phyloP scores from a whole-genome alignment of 257 asterid genomes.

The Rauvolfia tetraphylla region DNA sequence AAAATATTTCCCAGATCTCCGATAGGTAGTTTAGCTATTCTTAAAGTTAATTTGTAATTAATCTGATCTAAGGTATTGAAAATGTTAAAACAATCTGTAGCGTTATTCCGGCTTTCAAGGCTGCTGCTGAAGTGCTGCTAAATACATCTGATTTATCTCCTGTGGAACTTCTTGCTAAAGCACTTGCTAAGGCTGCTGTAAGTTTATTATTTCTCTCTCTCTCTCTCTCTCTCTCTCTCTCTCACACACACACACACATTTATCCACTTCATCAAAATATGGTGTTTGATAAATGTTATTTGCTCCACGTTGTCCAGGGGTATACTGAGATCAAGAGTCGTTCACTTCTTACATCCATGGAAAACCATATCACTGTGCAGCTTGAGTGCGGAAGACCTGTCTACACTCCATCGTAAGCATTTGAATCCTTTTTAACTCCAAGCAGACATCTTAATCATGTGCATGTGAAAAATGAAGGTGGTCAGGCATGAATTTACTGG shows the following conservation, averaged over 20 bases:
- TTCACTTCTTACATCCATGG: slow-evolving; percentile 83
- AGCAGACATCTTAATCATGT: background rate
- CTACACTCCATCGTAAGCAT: slow-evolving; percentile 70
- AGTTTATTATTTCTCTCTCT: slow-evolving; percentile 28
- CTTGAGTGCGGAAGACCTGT: slow-evolving; percentile 77
- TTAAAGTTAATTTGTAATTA: background rate
- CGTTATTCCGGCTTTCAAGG: slow-evolving; percentile 82
- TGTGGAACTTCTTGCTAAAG: slow-evolving; percentile 84
- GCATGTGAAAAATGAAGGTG: background rate
- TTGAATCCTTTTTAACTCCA: background rate
- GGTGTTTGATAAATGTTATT: slow-evolving; percentile 14
- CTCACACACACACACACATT: no score
- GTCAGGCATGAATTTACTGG: background rate
- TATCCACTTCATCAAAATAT: background rate
- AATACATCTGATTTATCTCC: slow-evolving; percentile 60
- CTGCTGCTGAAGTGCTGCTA: slow-evolving; percentile 86
- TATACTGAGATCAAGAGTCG: slow-evolving; percentile 84
- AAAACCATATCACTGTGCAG: slow-evolving; percentile 72
- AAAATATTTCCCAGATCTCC: slow-evolving; percentile 58
- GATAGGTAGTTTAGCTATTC: slow-evolving; percentile 46
- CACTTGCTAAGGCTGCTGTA: slow-evolving; percentile 94
- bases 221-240: background rate
- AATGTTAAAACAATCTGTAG: slow-evolving; percentile 28
- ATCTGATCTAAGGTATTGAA: background rate
- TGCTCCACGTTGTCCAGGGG: slow-evolving; percentile 48